Percentiles rank a stretch among this genome's conserved stretches.
Conservation (phyloP, 768 basidiomycete genomes). For the Rhodotorula diobovata region DNA sequence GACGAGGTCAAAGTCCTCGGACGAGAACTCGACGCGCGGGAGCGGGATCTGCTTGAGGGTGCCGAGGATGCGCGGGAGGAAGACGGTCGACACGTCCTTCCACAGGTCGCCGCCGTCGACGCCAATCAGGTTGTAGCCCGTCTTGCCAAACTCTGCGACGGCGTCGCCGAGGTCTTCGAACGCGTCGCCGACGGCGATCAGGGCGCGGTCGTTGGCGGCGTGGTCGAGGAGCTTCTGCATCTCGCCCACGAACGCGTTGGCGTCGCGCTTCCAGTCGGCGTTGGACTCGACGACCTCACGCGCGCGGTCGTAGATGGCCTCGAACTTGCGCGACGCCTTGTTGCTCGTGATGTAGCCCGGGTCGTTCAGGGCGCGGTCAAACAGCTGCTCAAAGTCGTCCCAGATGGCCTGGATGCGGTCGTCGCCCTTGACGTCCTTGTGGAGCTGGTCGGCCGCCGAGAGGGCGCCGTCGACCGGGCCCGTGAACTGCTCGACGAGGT, state of each 20-base stretch:
- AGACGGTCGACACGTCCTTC: constrained; percentile 48
- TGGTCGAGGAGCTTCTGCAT: constrained; percentile 32
- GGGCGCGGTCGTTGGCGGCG: constrained; percentile 45
- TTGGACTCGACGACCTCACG: constrained; percentile 47
- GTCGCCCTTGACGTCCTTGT: constrained; percentile 48
- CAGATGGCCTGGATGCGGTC: constrained; percentile 47
- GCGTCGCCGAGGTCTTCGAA: constrained; percentile 48
- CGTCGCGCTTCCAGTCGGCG: constrained; percentile 45
- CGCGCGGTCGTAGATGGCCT: constrained; percentile 48
- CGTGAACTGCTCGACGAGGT: constrained; percentile 49
- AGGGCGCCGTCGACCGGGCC: constrained; percentile 47
- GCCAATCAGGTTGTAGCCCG: constrained; percentile 46
- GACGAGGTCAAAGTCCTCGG: constrained; percentile 47
- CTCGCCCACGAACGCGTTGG: constrained; percentile 46
- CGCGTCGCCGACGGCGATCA: constrained; percentile 46
- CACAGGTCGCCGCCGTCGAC: constrained; percentile 48
- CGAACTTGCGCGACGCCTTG: constrained; percentile 47
- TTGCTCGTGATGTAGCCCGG: constrained; percentile 49
- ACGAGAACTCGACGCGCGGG: constrained; percentile 50
- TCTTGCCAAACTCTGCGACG: constrained; percentile 45
- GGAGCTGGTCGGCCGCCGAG: constrained; percentile 44
- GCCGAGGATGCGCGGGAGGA: constrained; percentile 47
- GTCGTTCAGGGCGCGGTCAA: constrained; percentile 48
- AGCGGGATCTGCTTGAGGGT: constrained; percentile 50
- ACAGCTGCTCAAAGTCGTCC: constrained; percentile 43